Base-by-base conservation (phyloP, 352 stramenopile species). In the Globisporangium rhizosaccharum region DNA sequence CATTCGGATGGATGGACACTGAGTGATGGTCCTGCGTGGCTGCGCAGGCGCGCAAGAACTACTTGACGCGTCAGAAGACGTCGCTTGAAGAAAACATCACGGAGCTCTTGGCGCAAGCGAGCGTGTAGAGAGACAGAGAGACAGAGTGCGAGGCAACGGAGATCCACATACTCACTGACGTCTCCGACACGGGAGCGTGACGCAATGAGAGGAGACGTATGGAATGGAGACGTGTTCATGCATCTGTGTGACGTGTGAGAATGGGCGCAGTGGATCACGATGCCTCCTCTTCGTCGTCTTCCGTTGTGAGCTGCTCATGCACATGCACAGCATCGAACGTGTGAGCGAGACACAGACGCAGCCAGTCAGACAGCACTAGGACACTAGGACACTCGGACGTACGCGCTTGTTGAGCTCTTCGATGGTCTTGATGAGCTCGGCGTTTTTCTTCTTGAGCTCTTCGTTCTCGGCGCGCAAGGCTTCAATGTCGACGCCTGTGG, bases 371-470 rank as follows among this genome's bases (percentile, higher is more conserved):
- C 36, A 37, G 5, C 12, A 44, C 23, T 15, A 33, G 51, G 0
- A 58, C 18, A n/a, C 44, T 45, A 44, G 1, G n/a, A 8, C 52
- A 3, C 50, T 3, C 6, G 15, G 18, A 63, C 71, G 52, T 79
- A 96, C 84, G 56, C 88, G 72, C 70, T 96, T 91, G 57, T 95
- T 96, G 53, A 96, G 74, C 69, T 97, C 85, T 51, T 97, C 87
- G 60, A 97, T 87, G 45, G 88, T 92, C 70, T 86, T 84, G 66
- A 92, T 82, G 28, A 97, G 82, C 59, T 96, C 84, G 20, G 86
- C 85, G 54, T 96, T 96, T 66, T 97, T 91, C 70, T 94, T 93
- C 75, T 96, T 96, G 51, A 97, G 81, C 65, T 94, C 80, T 47
- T 97, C 90, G 70, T 96, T 96, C 66, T 97, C 89, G n/a, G 72